Base-by-base conservation (phyloP, 164 flowering plant species). In the Stephania japonica region DNA sequence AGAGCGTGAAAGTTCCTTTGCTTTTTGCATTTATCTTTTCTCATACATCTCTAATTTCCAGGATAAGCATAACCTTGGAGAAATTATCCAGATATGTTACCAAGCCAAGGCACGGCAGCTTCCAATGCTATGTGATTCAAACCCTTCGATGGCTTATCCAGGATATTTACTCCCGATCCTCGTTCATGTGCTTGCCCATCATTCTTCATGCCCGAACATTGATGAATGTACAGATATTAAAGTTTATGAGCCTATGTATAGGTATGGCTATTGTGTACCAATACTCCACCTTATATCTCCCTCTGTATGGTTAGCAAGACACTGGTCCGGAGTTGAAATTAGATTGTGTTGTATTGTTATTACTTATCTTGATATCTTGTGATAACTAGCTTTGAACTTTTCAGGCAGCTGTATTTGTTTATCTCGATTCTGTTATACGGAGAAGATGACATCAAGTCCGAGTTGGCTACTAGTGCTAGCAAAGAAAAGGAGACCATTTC, bases 111-210 rank as follows among this genome's bases (percentile, higher is more conserved):
- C 88, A 68, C 85, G 92, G 1, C 93, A 91, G 63, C 79, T 82
- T 75, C 76, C 91, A 63, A 12, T 77, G 67, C 93, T 78, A 76
- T 71, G 81, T 83, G 98, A 93, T 79, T 80, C 84, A 74, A 88
- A 78, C 73, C 79, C 87, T 7, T 65, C 68, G 21, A 73, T 81
- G 63, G 71, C 77, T 44, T 88, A 91, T 81, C 97, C 98, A 41
- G 98, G 91, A 77, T 80, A 81, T 77, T 87, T 93, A 41, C 85
- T 93, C 25, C 86, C 97, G 38, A 87, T 87, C 83, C 74, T 90
- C 84, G 88, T 95, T 74, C 97, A 93, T 82, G 82, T 87, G 32
- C 88, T 95, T 82, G 97, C 98, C 70, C 97, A 95, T 84, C 89
- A 86, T 80, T 82, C 87, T 74, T 80, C 90, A 53, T 93, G 86